Conservation (phyloP, 441 rosid species). For the Adansonia gregorii region DNA sequence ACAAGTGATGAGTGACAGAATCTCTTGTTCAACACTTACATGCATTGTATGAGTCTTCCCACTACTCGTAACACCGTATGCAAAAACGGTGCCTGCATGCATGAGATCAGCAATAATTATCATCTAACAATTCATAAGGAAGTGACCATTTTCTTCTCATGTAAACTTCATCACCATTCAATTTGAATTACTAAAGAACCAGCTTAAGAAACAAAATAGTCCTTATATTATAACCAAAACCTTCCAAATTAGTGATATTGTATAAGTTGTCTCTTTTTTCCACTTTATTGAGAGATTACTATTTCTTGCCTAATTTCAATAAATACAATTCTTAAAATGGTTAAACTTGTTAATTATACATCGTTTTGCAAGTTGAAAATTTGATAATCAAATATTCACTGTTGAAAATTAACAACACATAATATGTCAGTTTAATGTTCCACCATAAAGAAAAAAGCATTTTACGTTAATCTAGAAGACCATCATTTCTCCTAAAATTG, state of each 20-base stretch:
- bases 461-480: neutral
- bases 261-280: neutral
- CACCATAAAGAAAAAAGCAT: neutral
- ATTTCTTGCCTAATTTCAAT: slow-evolving; percentile 10
- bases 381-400: neutral
- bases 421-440: neutral
- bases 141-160: slow-evolving; percentile 5
- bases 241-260: slow-evolving; percentile 2
- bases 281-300: neutral
- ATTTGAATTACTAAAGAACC: neutral
- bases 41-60: slow-evolving; percentile 93
- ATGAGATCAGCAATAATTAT: slow-evolving; percentile 28
- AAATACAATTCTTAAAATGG: neutral
- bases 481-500: neutral
- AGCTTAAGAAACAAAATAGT: slow-evolving; percentile 7
- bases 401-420: neutral
- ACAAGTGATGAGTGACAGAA: neutral
- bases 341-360: neutral
- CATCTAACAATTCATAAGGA: neutral
- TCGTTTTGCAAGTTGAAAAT: slow-evolving; percentile 13
- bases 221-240: neutral
- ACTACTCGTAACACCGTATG: slow-evolving; percentile 88
- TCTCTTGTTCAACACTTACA: slow-evolving; percentile 50
- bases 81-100: slow-evolving; percentile 85
- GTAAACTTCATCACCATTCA: neutral